A percentile compares a stretch with the other conserved stretches of the same genome.
Conservation (phyloP, 2,329 filamentous ascomycete species). For the Diaporthe ampelina region DNA sequence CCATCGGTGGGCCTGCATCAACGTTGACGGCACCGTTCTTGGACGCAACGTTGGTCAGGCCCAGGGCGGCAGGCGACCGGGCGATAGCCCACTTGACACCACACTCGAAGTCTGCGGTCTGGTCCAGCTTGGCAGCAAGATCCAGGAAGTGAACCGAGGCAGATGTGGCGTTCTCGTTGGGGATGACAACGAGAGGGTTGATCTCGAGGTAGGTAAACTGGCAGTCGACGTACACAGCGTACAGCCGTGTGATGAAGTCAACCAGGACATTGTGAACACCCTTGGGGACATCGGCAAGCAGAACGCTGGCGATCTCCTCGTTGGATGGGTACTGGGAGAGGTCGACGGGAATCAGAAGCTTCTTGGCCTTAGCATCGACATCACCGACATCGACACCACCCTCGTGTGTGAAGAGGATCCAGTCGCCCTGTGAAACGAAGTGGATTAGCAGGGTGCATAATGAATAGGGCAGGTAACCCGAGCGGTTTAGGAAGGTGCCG, state of each 20-base stretch:
- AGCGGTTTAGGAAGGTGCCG: slow-evolving; percentile 43
- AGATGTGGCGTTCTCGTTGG: slow-evolving; percentile 91
- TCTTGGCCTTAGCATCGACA: slow-evolving; percentile 98
- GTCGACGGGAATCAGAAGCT: slow-evolving; percentile 97
- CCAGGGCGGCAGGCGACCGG: slow-evolving; percentile 89
- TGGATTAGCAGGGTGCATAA: slow-evolving; percentile 34
- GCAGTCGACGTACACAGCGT: slow-evolving; percentile 99
- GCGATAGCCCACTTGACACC: slow-evolving; percentile 99
- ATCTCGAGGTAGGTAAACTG: slow-evolving; percentile 99
- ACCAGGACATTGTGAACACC: slow-evolving; percentile 98
- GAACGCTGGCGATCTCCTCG: slow-evolving; percentile 85
- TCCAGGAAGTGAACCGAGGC: slow-evolving; percentile 98
- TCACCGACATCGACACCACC: slow-evolving; percentile 99
- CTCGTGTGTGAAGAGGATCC: slow-evolving; percentile 99
- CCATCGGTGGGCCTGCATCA: slow-evolving; percentile 97
- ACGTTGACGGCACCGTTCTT: slow-evolving; percentile 85
- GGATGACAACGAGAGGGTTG: slow-evolving; percentile 98
- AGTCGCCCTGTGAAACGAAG: slow-evolving; percentile 80
- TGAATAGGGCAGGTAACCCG: slow-evolving; percentile 43
- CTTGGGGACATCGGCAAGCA: slow-evolving; percentile 93
- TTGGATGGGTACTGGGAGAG: slow-evolving; percentile 96
- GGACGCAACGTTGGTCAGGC: slow-evolving; percentile 77
- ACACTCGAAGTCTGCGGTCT: slow-evolving; percentile 99
- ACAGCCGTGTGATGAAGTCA: slow-evolving; percentile 98
- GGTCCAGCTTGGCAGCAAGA: slow-evolving; percentile 97